Base-by-base conservation (phyloP, 2,329 filamentous ascomycete genomes). In the Ophiosphaerella herpotricha region DNA sequence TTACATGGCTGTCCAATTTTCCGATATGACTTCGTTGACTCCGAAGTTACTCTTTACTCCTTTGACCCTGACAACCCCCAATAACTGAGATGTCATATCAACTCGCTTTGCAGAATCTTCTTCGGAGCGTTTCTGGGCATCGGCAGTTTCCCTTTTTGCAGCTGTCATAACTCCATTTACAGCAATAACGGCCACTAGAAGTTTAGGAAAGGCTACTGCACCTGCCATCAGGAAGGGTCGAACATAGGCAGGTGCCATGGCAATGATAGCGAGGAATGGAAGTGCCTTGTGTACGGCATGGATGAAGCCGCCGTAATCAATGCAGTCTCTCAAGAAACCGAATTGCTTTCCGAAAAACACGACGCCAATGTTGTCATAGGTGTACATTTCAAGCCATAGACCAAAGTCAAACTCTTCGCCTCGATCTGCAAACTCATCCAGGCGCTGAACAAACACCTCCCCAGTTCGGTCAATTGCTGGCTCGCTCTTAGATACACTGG, bases 231-330 rank as follows among this genome's bases (percentile, higher is more conserved):
- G 32, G 1, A 57, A 46, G 0, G 52, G 43, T 3, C 50, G 53
- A 7, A 48, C 12, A 21, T 55, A 61, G 3, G 31, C 21, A 16
- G 60, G 61, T 2, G 58, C 48, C 37, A 47, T 54, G 8, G 46
- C 49, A 13, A 49, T 26, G 4, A 52, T 39, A 6, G 31, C 53
- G 71, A 58, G 64, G 70, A 54, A 52, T 41, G 55, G 74, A 59
- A 68, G 73, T 5, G 71, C 50, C 8, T 57, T 68, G 47, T 76
- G 69, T 0, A 76, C 62, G 1, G 75, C 52, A 9, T 50, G 18
- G n/a, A 66, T 66, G 37, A 63, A 64, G 13, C 38, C 46, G 3
- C 50, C 47, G 16, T 62, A 56, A 31, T 62, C 62, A n/a, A 56
- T 38, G 8, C 62, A 54, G 32, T 65, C 50, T 21, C 47, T 43